Percentiles rank a stretch among this genome's conserved stretches.
phyloP scores from a whole-genome alignment of 2,329 filamentous ascomycete species.

The Nothophaeocryptopus gaeumannii region DNA sequence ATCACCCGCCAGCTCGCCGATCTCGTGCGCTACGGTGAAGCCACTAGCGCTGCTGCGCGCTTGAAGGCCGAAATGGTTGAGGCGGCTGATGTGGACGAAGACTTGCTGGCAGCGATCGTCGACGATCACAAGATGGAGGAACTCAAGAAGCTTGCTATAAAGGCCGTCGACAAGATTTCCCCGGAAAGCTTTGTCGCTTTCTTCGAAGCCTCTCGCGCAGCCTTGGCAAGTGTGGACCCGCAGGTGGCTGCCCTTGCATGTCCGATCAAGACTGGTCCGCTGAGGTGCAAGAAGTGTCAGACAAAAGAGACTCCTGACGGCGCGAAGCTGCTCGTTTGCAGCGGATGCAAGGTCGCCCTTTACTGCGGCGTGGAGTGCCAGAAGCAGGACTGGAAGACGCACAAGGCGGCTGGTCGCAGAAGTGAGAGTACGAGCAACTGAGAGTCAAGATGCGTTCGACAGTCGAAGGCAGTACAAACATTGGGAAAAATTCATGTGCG shows the following conservation, averaged over 20 bases:
- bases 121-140: background rate
- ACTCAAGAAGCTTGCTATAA: background rate
- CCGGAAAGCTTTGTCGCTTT: constrained; percentile 1
- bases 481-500: no score
- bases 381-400: constrained; percentile 1
- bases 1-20: background rate
- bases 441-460: no score
- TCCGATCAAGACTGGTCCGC: background rate
- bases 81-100: background rate
- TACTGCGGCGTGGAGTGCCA: constrained; percentile 8
- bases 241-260: no score
- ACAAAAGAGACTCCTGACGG: background rate
- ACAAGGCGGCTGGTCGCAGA: constrained; percentile 4
- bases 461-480: no score
- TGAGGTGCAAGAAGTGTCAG: background rate
- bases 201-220: no score
- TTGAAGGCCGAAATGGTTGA: no score
- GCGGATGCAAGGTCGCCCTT: background rate
- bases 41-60: no score
- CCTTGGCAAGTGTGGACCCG: no score
- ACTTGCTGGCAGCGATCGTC: background rate
- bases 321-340: background rate
- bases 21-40: background rate
- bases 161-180: no score
- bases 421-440: background rate